Conservation (phyloP, 768 basidiomycete genomes). For the Phaffia australis region DNA sequence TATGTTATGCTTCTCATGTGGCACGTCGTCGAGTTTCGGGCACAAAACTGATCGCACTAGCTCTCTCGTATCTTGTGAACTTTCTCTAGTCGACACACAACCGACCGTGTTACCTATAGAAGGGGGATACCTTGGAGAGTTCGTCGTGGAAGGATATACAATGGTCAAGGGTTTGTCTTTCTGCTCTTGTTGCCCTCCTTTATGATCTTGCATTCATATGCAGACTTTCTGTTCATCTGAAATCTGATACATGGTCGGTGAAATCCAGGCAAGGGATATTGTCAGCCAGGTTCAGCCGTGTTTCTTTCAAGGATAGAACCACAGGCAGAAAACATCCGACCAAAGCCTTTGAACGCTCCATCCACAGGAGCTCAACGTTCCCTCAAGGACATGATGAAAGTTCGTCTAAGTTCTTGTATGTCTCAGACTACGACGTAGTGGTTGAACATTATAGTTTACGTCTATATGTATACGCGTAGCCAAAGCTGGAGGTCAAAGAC, state of each 20-base stretch:
- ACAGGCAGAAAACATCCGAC: background rate
- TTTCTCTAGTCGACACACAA: background rate
- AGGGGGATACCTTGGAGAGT: slow-evolving; percentile 20
- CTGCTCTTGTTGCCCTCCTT: background rate
- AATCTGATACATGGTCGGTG: background rate
- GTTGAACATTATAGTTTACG: background rate
- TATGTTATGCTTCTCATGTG: background rate
- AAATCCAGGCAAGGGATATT: slow-evolving; percentile 9
- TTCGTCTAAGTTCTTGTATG: background rate
- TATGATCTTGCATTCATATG: background rate
- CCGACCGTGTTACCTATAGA: background rate
- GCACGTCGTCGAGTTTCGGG: background rate
- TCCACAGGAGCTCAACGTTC: slow-evolving; percentile 3
- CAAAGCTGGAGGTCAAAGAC: background rate
- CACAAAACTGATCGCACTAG: background rate
- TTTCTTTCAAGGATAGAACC: background rate
- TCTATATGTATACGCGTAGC: background rate
- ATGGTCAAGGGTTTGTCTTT: slow-evolving; percentile 13
- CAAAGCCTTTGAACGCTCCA: background rate
- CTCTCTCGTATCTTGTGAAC: background rate
- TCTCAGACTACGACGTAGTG: background rate
- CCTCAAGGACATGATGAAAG: slow-evolving; percentile 6
- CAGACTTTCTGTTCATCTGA: background rate
- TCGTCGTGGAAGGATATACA: slow-evolving; percentile 11
- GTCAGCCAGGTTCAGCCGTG: slow-evolving; percentile 8